Evolutionary conservation across 2,329 filamentous ascomycete species (phyloP), one percentile per base, ranked within the genome.

Genomic region (Neofusicoccum cordaticola): DNA sequence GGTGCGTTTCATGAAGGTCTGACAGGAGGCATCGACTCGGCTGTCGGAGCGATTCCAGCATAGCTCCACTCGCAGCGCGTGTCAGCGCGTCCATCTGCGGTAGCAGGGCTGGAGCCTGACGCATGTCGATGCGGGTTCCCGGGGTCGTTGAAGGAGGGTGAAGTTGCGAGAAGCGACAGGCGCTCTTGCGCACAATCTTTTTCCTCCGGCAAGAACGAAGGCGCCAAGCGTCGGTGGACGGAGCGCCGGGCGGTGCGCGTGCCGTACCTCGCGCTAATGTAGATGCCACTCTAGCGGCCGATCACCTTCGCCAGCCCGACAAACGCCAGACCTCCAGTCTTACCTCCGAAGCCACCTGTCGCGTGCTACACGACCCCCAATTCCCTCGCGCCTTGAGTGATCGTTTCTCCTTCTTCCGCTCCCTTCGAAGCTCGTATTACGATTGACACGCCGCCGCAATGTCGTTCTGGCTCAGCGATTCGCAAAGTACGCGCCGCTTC

Each of bases 401-500:
- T 17, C 35, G 2, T 13, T 35, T 37, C 22, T 22, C 6, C 35
- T 51, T 51, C 58, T 62, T 39, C 22, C 35, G 3, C 35, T 41
- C 31, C 17, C 11, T 27, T 22, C 22, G 13, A 2, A 39, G 19
- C 31, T 15, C 42, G 17, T 4, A 31, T 35, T 17, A 7, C 56
- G 15, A 39, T 27, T 45, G 13, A n/a, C 39, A 19, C 3, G 13
- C 61, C 42, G 57, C 60, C 27, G 67, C 50, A 34, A 91, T 93
- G 90, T 90, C 90, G 74, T 96, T 97, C 91, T 98, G 94, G 94
- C 85, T 98, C 74, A 91, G 93, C 72, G 94, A 98, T 81, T 87
- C 90, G 76, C 94, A 98, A 80, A 98, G 94, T 97, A 85, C 31
- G 58, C 37, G 27, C 27, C 27, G 13, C 11, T 22, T 13, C 42